Percentiles rank a stretch among this genome's conserved stretches.
phyloP scores from a whole-genome alignment of 192 early-diverging fungal species.

The Coemansia sp. region DNA sequence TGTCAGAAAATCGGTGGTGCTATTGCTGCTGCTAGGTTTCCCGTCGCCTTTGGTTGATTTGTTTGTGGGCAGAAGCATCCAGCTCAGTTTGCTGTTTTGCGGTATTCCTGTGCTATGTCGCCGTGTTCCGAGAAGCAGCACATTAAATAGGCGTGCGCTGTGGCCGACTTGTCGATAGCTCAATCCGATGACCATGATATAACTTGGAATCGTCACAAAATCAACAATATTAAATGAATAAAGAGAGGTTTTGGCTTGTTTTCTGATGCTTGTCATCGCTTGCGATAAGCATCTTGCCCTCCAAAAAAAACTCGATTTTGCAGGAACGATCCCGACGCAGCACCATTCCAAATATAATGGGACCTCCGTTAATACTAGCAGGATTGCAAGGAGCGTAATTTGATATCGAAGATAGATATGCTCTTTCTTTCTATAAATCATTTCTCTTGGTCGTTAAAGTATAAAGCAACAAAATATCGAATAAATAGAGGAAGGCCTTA shows the following conservation, averaged over 20 bases:
- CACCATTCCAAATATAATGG: not conserved
- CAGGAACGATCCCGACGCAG: not conserved
- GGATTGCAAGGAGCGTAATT: no score
- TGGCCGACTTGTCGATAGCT: not conserved
- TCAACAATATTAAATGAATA: not conserved
- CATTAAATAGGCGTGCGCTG: not conserved
- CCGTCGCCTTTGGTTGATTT: constrained; percentile 17
- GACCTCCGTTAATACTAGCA: not conserved
- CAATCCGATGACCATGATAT: not conserved
- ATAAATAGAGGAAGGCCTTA: no score
- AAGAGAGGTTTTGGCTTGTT: not conserved
- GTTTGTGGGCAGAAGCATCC: constrained; percentile 52
- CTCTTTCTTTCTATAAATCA: no score
- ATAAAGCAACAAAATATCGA: no score
- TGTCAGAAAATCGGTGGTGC: constrained; percentile 32
- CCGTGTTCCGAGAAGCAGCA: not conserved
- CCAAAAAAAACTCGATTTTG: not conserved
- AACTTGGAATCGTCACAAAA: not conserved
- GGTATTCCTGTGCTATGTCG: constrained; percentile 21
- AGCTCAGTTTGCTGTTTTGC: constrained; percentile 32
- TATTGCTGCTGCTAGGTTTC: not conserved
- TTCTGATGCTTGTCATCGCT: no score
- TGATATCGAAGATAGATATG: no score
- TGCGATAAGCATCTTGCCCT: not conserved
- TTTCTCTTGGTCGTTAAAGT: no score